A percentile compares a stretch with the other conserved stretches of the same genome.
Evolutionary conservation across 305 asterid species (phyloP).

Genomic region (Solanum hybrid): DNA sequence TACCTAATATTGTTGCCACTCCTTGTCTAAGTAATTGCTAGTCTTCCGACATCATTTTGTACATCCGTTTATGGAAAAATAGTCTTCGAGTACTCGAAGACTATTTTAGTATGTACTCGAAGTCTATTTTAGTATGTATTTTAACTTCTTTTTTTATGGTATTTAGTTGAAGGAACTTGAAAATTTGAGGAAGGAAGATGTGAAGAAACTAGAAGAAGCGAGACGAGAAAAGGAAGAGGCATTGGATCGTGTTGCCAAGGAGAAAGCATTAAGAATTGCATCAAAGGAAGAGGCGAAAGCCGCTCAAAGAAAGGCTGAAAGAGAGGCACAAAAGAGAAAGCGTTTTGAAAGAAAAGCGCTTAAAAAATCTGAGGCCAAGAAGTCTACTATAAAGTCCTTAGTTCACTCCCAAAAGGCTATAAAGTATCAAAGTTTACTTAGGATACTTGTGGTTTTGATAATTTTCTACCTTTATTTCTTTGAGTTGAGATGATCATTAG

Average conservation of each 20-base stretch:
- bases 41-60: neutral
- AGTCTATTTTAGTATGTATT: neutral
- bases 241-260: neutral
- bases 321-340: conserved; percentile 3
- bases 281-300: neutral
- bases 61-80: neutral
- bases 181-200: neutral
- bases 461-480: conserved; percentile 6
- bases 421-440: conserved; percentile 9
- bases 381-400: neutral
- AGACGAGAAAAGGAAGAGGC: conserved; percentile 7
- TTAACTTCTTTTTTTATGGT: neutral
- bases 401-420: neutral
- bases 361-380: neutral
- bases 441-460: conserved; percentile 6
- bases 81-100: neutral
- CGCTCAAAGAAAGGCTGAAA: conserved; percentile 1
- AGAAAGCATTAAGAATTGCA: neutral
- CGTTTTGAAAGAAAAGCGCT: neutral
- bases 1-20: neutral
- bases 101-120: too few relatives aligned
- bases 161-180: conserved; percentile 8
- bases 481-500: neutral
- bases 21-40: neutral
- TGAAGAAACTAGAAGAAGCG: conserved; percentile 6